Percentiles rank a stretch among this genome's conserved stretches.
Conservation (phyloP, 495 filamentous ascomycete species). For the Xylaria longipes region DNA sequence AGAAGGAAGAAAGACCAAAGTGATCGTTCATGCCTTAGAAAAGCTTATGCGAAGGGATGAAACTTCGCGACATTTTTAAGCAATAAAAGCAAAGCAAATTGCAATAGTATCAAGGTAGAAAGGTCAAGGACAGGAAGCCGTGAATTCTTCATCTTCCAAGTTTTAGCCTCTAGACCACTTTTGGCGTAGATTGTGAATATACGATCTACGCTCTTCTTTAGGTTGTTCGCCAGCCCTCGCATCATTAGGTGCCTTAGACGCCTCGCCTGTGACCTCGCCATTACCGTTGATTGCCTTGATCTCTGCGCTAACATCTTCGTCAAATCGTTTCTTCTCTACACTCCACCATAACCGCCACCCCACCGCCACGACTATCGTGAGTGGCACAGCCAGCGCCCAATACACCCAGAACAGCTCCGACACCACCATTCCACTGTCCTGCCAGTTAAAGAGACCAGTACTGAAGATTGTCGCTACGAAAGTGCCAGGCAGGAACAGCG, state of each 20-base stretch:
- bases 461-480: constrained; percentile 37
- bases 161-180: background rate
- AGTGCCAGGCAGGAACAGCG: constrained; percentile 40
- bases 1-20: no score
- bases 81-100: no score
- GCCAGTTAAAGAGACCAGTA: constrained; percentile 33
- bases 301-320: constrained; percentile 9
- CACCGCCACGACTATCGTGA: constrained; percentile 27
- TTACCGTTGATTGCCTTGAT: constrained; percentile 14
- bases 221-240: background rate
- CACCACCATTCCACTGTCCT: constrained; percentile 25
- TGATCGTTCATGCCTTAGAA: no score
- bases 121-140: no score
- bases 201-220: background rate
- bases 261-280: constrained; percentile 16
- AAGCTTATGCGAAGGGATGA: no score
- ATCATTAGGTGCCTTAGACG: background rate
- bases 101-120: no score
- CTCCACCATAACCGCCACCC: constrained; percentile 20
- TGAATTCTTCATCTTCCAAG: background rate
- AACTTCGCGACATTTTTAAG: no score
- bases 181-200: background rate
- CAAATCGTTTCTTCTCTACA: constrained; percentile 13
- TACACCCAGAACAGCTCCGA: constrained; percentile 39
- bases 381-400: constrained; percentile 35